Base-by-base conservation (phyloP, 495 filamentous ascomycete genomes). In the Aspergillus sclerotioniger region DNA sequence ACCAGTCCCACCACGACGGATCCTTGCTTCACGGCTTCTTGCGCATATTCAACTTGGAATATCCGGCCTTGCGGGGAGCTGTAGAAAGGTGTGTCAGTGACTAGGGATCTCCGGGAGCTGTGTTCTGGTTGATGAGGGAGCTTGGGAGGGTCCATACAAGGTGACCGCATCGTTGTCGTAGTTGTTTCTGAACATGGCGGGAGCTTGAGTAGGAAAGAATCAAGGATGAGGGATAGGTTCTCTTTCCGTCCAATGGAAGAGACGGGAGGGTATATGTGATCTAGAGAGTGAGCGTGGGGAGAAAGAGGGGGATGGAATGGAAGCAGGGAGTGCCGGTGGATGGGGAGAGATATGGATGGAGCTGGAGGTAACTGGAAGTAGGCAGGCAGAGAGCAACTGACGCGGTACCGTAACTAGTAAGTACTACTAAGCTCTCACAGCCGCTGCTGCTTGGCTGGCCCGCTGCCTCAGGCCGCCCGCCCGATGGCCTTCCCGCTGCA, bases 81-180 rank as follows among this genome's bases (percentile, higher is more conserved):
- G 66, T 51, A 45, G 52, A 57, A 55, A 35, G 39, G 51, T 53
- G 51, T 49, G 48, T 53, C 47, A 54, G 47, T 61, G 29, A 54
- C 48, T 50, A 17, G 29, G 20, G 29, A 64, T 65, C 59, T 68
- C 48, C 57, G 59, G 45, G 16, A 53, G 56, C 53, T 50, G 43
- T 53, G 58, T 66, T 44, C 53, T 41, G 53, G 33, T 41, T 56
- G 43, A 56, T 39, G 61, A 50, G 53, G 59, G 84, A 77, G 58
- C 57, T 49, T 53, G 51, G 41, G 63, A 52, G 50, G 48, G 53
- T 52, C 62, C 87, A 81, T 83, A 97, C 92, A 98, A 98, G 78
- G 94, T 98, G 76, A 98, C 93, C 33, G 92, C 92, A 80, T 98
- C 94, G 84, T 98, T 98, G 79, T 98, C 94, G 83, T 98, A 98